A percentile compares a stretch with the other conserved stretches of the same genome.
phyloP scores from a whole-genome alignment of 345 rosid species.

The Heritiera littoralis region DNA sequence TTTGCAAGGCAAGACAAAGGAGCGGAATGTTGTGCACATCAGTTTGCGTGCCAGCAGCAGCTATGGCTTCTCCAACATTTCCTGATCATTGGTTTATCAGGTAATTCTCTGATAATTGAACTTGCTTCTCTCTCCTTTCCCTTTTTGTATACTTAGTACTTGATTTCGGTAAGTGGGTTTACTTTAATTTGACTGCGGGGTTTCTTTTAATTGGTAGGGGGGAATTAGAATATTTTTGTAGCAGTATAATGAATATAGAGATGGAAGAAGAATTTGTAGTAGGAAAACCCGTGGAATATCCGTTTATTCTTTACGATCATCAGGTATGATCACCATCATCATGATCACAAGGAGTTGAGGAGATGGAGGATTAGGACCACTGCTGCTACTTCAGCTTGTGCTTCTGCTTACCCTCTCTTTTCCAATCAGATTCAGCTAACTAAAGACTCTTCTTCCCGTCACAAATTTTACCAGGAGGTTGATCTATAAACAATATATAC shows the following conservation, averaged over 20 bases:
- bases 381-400: conserved; percentile 41
- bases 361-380: conserved; percentile 44
- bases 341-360: conserved; percentile 49
- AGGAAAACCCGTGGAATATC: conserved; percentile 40
- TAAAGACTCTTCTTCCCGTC: conserved; percentile 56
- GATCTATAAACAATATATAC: conserved; percentile 34
- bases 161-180: conserved; percentile 8
- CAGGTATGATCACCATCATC: conserved; percentile 78
- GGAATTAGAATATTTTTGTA: conserved; percentile 13
- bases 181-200: conserved; percentile 21
- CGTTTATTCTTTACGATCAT: conserved; percentile 70
- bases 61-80: conserved; percentile 33
- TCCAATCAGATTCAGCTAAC: conserved; percentile 64
- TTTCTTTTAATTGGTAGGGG: conserved; percentile 1
- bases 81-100: conserved; percentile 29
- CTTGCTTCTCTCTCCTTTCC: background rate
- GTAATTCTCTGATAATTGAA: conserved; percentile 28
- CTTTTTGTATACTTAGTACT: background rate
- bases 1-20: background rate
- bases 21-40: conserved; percentile 36
- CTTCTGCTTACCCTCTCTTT: conserved; percentile 72
- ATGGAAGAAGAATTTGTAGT: conserved; percentile 44
- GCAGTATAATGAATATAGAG: conserved; percentile 28
- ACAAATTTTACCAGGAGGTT: conserved; percentile 76
- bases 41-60: conserved; percentile 26